A percentile compares a stretch with the other conserved stretches of the same genome.
Conservation (phyloP, 208 protist species). For the Endotrypanum monterogeii region DNA sequence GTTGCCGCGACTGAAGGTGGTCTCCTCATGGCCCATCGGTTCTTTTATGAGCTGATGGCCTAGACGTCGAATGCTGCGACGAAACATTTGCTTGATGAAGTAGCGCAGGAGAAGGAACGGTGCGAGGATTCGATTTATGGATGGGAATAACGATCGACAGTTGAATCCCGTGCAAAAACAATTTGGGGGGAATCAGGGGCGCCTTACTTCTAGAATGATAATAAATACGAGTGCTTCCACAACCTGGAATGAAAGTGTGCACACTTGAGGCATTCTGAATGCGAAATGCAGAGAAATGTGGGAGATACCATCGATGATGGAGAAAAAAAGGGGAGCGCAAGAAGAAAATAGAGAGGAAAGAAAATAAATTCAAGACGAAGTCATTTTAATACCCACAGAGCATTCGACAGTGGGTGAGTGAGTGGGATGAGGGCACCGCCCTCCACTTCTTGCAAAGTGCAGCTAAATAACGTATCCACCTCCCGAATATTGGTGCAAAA, state of each 20-base stretch:
- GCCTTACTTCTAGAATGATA: neutral
- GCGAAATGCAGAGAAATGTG: no score
- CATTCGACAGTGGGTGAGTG: neutral
- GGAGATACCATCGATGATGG: neutral
- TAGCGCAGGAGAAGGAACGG: neutral
- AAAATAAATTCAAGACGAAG: neutral
- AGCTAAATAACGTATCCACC: neutral
- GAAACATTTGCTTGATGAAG: slow-evolving; percentile 49
- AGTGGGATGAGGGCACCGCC: no score
- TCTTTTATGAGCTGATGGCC: slow-evolving; percentile 90
- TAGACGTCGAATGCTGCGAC: slow-evolving; percentile 49
- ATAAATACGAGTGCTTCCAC: neutral
- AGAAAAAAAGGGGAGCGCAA: neutral
- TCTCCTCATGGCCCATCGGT: slow-evolving; percentile 87
- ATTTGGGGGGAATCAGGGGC: neutral
- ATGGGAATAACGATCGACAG: neutral
- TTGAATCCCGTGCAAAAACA: neutral
- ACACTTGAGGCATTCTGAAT: neutral
- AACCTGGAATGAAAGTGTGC: neutral
- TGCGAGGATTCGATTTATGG: no score
- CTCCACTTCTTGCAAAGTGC: neutral
- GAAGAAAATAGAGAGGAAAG: no score
- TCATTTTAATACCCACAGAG: no score
- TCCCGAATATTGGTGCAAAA: no score
- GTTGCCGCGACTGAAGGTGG: slow-evolving; percentile 74